Percentiles rank a stretch among this genome's conserved stretches.
phyloP scores from a whole-genome alignment of 805 yeast genomes.

The Yamadazyma tumulicola region DNA sequence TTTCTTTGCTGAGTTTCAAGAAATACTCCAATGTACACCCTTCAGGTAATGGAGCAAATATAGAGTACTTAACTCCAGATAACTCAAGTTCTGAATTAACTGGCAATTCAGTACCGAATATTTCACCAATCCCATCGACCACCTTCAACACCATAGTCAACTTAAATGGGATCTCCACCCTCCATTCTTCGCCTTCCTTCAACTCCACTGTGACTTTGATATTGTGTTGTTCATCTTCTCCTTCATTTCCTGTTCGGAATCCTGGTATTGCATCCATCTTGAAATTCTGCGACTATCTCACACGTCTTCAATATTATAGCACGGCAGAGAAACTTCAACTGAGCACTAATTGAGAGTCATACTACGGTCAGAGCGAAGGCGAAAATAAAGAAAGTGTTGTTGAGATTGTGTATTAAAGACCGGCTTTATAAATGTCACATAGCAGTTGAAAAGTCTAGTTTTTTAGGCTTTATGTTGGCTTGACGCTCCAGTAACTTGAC shows the following conservation, averaged over 20 bases:
- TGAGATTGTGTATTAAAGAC: conserved; percentile 4
- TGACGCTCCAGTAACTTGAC: conserved; percentile 32
- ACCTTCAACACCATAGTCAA: conserved; percentile 50
- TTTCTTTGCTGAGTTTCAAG: conserved; percentile 14
- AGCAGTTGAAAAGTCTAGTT: conserved; percentile 21
- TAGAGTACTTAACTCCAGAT: conserved; percentile 35
- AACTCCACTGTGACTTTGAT: conserved; percentile 20
- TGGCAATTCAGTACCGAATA: conserved; percentile 91
- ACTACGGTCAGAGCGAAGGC: too few relatives aligned
- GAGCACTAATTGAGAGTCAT: neutral
- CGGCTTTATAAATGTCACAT: conserved; percentile 1
- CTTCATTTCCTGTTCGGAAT: conserved; percentile 7
- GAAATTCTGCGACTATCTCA: too few relatives aligned
- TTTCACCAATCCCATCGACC: conserved; percentile 73
- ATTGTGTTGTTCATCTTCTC: conserved; percentile 6
- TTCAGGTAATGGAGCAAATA: conserved; percentile 45
- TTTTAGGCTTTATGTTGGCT: conserved; percentile 34
- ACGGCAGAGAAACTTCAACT: too few relatives aligned
- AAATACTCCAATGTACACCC: conserved; percentile 60
- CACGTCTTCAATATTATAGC: too few relatives aligned
- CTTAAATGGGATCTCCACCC: conserved; percentile 62
- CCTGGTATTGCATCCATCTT: conserved; percentile 16
- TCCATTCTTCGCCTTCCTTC: conserved; percentile 62
- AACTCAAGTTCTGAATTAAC: conserved; percentile 49
- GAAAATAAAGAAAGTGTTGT: too few relatives aligned